Evolutionary conservation across 1,284 basidiomycete genomes (phyloP).

Genomic region (Amylostereum areolatum): DNA sequence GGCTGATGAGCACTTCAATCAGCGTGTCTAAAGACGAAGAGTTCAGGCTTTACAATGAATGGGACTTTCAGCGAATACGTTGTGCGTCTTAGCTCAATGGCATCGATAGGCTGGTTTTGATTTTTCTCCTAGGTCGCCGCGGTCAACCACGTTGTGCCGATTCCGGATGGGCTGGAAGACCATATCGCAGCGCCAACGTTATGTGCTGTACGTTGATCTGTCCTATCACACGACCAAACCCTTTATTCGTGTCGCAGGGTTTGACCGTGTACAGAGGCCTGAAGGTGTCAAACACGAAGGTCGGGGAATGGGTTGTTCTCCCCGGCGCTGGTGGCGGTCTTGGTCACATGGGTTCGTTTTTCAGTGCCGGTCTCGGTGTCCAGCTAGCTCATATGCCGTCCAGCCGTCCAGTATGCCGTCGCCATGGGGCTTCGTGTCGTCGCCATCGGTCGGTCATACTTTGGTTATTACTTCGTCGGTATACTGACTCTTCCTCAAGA

Average conservation of each 20-base stretch:
- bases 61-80: conserved; percentile 49
- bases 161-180: conserved; percentile 52
- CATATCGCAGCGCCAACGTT: conserved; percentile 60
- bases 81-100: too few species aligned
- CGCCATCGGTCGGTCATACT: conserved; percentile 44
- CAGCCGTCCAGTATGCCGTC: conserved; percentile 62
- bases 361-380: too few species aligned
- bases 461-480: neutral
- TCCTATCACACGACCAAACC: neutral
- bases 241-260: conserved; percentile 35
- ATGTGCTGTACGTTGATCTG: conserved; percentile 49
- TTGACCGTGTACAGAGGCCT: conserved; percentile 69
- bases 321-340: conserved; percentile 62
- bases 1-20: too few species aligned
- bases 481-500: conserved; percentile 39
- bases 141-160: conserved; percentile 59
- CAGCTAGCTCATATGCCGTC: too few species aligned
- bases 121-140: conserved; percentile 42
- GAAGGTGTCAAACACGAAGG: conserved; percentile 43
- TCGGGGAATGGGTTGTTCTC: conserved; percentile 67
- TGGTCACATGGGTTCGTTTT: conserved; percentile 50
- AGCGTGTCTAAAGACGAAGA: conserved; percentile 38
- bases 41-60: conserved; percentile 55
- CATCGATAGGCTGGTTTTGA: too few species aligned
- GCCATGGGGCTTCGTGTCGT: conserved; percentile 63